Evolutionary conservation across 2,329 filamentous ascomycete species (phyloP), one percentile per base, ranked within the genome.

Genomic region (Colletotrichum orbiculare): DNA sequence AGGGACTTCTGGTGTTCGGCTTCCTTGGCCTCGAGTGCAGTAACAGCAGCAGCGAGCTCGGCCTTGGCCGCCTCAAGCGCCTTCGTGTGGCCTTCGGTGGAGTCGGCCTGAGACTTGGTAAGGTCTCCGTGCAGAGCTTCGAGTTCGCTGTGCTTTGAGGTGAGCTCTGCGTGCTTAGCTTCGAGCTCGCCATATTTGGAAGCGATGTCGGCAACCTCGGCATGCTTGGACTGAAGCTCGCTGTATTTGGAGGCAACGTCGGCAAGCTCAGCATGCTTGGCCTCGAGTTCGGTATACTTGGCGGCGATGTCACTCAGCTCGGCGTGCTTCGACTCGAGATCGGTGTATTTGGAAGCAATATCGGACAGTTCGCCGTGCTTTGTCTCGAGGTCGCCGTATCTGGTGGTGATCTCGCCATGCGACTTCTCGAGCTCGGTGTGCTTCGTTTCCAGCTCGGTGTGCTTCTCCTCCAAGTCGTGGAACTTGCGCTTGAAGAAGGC

Each of bases 401-500:
- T 83, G 6, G 75, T 74, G 13, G 43, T 37, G 17, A 61, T n/a
- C 17, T 56, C 57, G 42, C 42, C 17, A 39, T 62, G 59, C 46
- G 57, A 50, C 1, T 38, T 50, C 6, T 50, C 43, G 11, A 79
- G 71, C 64, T 60, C 57, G 1, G 72, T 68, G 46, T 77, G 77
- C 7, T 76, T 73, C 10, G 75, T 68, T 66, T 77, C 74, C 49
- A 85, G 78, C 69, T 87, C 85, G 10, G 79, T 79, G 73, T 89
- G 84, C 73, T 88, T 83, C 6, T 74, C 74, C 72, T 89, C 86
- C 6, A 90, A 81, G 42, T 87, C 85, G 64, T 88, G 82, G 66
- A 86, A 89, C 74, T 89, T 87, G 68, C 85, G 84, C 77, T 88
- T 89, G 76, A 88, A 88, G 73, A 85, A 85, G 12, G 87, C 87